Evolutionary conservation across 169 alveolate species (phyloP).

Genomic region (Plasmodium billcollinsi): DNA sequence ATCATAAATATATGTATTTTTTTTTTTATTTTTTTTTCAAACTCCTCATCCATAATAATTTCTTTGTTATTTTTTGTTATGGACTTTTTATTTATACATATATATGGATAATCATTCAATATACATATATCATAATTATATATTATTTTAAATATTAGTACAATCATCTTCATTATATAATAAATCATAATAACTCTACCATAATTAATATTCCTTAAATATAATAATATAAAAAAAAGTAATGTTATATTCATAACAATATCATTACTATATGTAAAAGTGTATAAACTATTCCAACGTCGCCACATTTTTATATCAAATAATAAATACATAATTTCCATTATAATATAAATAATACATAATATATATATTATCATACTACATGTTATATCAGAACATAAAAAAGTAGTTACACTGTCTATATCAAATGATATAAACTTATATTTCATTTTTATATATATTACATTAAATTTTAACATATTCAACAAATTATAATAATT

Average conservation of each 20-base stretch:
- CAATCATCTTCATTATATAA: conserved; percentile 19
- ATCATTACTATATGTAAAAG: background rate
- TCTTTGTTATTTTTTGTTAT: background rate
- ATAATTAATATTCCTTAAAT: conserved; percentile 29
- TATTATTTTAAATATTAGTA: conserved; percentile 21
- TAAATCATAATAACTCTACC: conserved; percentile 37
- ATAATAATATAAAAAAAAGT: conserved; percentile 22
- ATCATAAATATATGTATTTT: conserved; percentile 12
- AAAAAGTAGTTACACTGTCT: conserved; percentile 16
- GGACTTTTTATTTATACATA: conserved; percentile 4
- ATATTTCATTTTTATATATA: conserved; percentile 31
- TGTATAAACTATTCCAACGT: conserved; percentile 3
- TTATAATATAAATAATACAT: conserved; percentile 16
- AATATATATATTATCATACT: conserved; percentile 18
- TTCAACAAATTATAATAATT: conserved; percentile 16
- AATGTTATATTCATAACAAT: conserved; percentile 9
- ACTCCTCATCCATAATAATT: background rate
- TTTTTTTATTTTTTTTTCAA: conserved; percentile 20
- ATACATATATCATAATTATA: conserved; percentile 17
- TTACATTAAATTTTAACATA: conserved; percentile 23
- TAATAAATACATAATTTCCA: conserved; percentile 11
- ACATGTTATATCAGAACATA: conserved; percentile 13
- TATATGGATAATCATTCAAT: conserved; percentile 11
- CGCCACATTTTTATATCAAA: conserved; percentile 27
- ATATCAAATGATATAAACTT: conserved; percentile 16